A percentile compares a stretch with the other conserved stretches of the same genome.
phyloP scores from a whole-genome alignment of 2,329 filamentous ascomycete species.

The Balansia obtecta region DNA sequence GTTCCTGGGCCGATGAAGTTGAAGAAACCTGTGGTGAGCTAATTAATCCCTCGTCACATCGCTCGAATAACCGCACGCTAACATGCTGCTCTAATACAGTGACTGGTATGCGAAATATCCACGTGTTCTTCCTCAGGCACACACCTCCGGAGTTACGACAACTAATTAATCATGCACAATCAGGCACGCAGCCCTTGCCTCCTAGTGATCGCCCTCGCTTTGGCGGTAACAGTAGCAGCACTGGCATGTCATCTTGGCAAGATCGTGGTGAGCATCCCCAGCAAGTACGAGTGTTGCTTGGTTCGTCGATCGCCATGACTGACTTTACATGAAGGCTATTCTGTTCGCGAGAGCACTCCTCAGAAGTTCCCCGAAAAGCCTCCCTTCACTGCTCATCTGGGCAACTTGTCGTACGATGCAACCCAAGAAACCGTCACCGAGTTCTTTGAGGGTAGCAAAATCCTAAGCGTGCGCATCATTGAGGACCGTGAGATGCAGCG shows the following conservation, averaged over 20 bases:
- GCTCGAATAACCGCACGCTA: constrained; percentile 13
- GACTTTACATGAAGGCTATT: constrained; percentile 35
- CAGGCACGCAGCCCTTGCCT: constrained; percentile 46
- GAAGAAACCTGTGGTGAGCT: constrained; percentile 73
- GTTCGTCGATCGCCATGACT: constrained; percentile 7
- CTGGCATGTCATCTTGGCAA: constrained; percentile 25
- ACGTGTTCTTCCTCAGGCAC: not conserved
- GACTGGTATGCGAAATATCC: constrained; percentile 19
- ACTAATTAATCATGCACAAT: constrained; percentile 1
- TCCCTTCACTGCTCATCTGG: constrained; percentile 89
- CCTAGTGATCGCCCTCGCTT: constrained; percentile 31
- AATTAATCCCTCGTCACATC: constrained; percentile 3
- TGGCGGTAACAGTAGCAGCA: constrained; percentile 16
- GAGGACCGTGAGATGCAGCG: constrained; percentile 90
- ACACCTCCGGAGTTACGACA: no score
- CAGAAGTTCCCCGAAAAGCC: constrained; percentile 70
- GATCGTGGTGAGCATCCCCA: constrained; percentile 27
- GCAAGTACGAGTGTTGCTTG: not conserved
- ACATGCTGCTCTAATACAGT: constrained; percentile 16
- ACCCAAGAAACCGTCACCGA: constrained; percentile 71
- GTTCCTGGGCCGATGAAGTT: constrained; percentile 98
- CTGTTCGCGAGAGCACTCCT: constrained; percentile 61
- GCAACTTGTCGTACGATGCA: constrained; percentile 93
- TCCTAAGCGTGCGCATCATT: constrained; percentile 88
- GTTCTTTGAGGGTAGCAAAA: constrained; percentile 74